Evolutionary conservation across 2,329 filamentous ascomycete species (phyloP), one percentile per base, ranked within the genome.

Genomic region (Ceratocystis cubensis): DNA sequence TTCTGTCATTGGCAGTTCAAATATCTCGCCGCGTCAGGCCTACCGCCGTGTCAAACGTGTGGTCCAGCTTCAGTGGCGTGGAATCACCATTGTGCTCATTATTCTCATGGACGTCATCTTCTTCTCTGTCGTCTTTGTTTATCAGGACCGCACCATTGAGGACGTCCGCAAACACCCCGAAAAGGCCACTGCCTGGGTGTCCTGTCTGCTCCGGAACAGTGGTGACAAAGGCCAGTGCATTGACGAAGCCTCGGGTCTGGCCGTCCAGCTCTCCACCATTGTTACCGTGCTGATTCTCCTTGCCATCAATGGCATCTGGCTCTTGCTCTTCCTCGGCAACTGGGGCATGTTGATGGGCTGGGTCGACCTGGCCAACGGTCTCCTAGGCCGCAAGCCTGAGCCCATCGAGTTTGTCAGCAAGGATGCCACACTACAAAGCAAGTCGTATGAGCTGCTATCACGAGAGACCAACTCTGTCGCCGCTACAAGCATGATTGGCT

Each of bases 21-120:
- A 86, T 69, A 84, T 91, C 73, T 89, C 89, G 7, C 91, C 92
- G 10, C 85, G 89, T 65, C 91, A 95, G 72, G 90, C 95, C 1
- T 96, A 95, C 74, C 86, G 89, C 69, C 86, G 94, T 71, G 84
- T 99, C 46, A 86, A 86, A 70, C 88, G 91, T 70, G 91, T 97
- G 20, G 83, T 99, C 46, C 85, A 89, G 73, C 83, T 97, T 3
- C 94, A 99, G 75, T 99, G 94, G 94, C 84, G 93, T 71, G 93
- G 92, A 57, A 93, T 96, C 68, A 84, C 86, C 56, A 89, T 97
- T 69, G 91, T 96, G 15, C 79, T 95, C 64, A 88, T 96, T 73
- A 96, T 97, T 71, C 83, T 96, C 67, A 83, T 85, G 68, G 92
- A 97, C 74, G 91, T 97, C 69, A 86, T 96, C 72, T 96, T 96